These are phyloP conservation scores for Sporisorium exsertum DNA, from an alignment of 1,284 basidiomycete genomes.

Conservation along the genomic window DNA sequence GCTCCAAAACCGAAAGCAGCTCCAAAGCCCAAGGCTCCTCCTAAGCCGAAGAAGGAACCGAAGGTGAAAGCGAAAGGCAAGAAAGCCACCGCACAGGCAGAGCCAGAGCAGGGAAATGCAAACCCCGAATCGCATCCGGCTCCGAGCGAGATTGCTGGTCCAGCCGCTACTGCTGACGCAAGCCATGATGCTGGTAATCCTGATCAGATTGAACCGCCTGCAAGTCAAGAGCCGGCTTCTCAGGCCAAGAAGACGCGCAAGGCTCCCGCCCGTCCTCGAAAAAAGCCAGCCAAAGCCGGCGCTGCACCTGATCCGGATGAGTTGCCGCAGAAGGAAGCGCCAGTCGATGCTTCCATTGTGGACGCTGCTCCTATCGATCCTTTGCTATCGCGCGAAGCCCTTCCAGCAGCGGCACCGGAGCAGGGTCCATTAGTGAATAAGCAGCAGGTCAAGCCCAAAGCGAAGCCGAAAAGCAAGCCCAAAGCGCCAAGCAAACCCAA, in stretches of 20 bases:
- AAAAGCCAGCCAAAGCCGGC: background rate
- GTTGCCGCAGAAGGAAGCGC: background rate
- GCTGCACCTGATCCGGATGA: background rate
- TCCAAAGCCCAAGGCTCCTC: background rate
- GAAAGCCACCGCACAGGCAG: background rate
- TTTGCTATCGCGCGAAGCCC: background rate
- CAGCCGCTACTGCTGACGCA: background rate
- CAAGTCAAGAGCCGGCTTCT: background rate
- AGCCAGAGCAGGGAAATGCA: background rate
- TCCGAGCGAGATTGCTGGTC: background rate
- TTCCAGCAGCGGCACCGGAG: background rate
- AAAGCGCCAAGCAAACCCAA: slow-evolving; percentile 19
- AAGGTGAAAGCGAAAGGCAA: slow-evolving; percentile 9
- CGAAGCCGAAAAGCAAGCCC: slow-evolving; percentile 14
- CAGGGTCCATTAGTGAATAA: background rate
- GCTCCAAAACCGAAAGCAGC: slow-evolving; percentile 4
- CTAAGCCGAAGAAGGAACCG: slow-evolving; percentile 18
- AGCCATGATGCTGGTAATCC: background rate
- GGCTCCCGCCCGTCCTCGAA: slow-evolving; percentile 10
- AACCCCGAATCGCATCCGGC: background rate
- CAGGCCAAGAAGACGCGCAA: slow-evolving; percentile 9
- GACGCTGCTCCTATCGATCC: background rate
- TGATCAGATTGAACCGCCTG: background rate
- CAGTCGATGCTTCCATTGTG: background rate
- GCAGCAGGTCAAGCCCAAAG: slow-evolving; percentile 9